These are phyloP conservation scores for barley (Hordeum vulgare) DNA, from an alignment of 176 grass and related monocot genomes.

Conservation along the genomic window MorexV3_pseudomolecules_assembly NC_058524.1:590038084-590038583, in stretches of 20 bases:
- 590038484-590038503: too few relatives aligned
- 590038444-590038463: too few relatives aligned
- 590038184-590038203: background rate
- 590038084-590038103: slow-evolving; percentile 76
- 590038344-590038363: background rate
- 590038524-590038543: too few relatives aligned
- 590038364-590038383: background rate
- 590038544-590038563: too few relatives aligned
- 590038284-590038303: background rate
- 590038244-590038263: slow-evolving; percentile 2
- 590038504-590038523: too few relatives aligned
- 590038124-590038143: background rate
- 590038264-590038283: background rate
- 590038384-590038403: background rate
- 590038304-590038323: background rate
- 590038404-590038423: background rate
- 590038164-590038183: background rate
- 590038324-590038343: too few relatives aligned
- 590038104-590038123: slow-evolving; percentile 7
- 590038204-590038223: background rate
- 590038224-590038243: background rate
- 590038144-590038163: background rate
- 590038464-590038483: too few relatives aligned
- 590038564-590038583: too few relatives aligned
- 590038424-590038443: background rate